Conservation (phyloP, 2,329 filamentous ascomycete species). For the Fusarium haematococcum region DNA sequence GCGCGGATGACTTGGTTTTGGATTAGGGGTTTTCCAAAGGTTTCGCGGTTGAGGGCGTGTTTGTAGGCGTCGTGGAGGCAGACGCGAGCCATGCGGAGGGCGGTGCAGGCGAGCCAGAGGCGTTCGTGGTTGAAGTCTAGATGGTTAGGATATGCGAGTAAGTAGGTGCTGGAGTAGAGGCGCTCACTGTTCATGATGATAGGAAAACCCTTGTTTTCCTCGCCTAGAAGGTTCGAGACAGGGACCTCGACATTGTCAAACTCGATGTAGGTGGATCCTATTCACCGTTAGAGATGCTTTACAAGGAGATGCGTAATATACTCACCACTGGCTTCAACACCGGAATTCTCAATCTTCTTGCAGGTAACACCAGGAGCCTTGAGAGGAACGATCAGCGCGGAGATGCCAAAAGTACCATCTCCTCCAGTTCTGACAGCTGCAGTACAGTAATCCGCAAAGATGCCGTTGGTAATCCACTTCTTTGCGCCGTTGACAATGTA, state of each 20-base stretch:
- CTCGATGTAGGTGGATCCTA: neutral
- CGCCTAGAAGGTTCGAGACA: neutral
- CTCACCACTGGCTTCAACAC: neutral
- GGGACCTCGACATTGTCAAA: neutral
- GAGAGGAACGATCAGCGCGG: neutral
- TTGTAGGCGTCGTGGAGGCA: slow-evolving; percentile 64
- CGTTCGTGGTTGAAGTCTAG: slow-evolving; percentile 68
- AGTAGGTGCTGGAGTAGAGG: neutral
- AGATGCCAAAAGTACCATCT: neutral
- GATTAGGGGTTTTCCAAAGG: slow-evolving; percentile 69
- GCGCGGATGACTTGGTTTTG: slow-evolving; percentile 69
- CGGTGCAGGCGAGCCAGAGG: slow-evolving; percentile 67
- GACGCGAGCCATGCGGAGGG: slow-evolving; percentile 67
- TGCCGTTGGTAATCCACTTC: neutral
- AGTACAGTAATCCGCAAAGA: neutral
- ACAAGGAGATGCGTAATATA: neutral
- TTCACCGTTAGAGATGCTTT: neutral
- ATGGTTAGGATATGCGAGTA: neutral
- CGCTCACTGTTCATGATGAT: neutral
- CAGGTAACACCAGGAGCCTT: neutral
- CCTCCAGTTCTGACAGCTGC: neutral
- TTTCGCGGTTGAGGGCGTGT: slow-evolving; percentile 64
- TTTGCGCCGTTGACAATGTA: neutral
- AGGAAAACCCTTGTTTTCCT: neutral
- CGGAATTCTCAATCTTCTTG: neutral